Evolutionary conservation across 768 basidiomycete genomes (phyloP), one percentile per base, ranked within the genome.

Genomic region (Dentipellis fragilis): DNA sequence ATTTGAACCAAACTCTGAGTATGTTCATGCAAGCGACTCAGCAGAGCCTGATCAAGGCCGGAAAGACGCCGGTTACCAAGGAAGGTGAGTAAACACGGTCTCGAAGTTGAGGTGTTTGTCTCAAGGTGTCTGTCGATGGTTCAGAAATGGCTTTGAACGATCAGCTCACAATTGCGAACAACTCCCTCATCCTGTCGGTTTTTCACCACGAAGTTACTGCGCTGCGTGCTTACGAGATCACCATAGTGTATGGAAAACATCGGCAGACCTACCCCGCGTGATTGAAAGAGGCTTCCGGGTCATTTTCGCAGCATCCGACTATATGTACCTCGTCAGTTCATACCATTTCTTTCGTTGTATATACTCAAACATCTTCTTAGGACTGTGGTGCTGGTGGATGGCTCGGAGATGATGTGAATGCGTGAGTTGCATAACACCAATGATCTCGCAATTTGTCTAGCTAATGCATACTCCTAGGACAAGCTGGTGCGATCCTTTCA

Each of bases 61-160:
- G 83, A 0, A 93, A 92, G 70, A 85, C 79, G 0, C 84, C 89
- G 1, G 81, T 91, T 35, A 88, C 93, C 6, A 92, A 89, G 86
- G 84, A 93, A 72, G 83, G 82, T 80, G 22, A 45, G 29, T 29
- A 29, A 6, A 29, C 29, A 45, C 16, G 7, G 14, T 14, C 42
- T 45, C n/a, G 8, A 16, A n/a, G 5, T 9, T 45, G n/a, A 40
- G 4, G 60, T 38, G 23, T 36, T 40, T 16, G 19, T 21, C n/a
- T 21, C 16, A 45, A 22, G 10, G 10, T 42, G n/a, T 29, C 10
- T 11, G 11, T 36, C 40, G 7, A 19, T 16, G 16, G n/a, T 19
- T 21, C 50, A 76, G 86, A 89, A 64, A 83, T 87, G 81, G 81
- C 81, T 1, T 69, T 86, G 42, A 69, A 72, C 2, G 78, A 82